Base-by-base conservation (phyloP, 192 early-diverging fungal species). In the Irineochytrium annulatum region DNA sequence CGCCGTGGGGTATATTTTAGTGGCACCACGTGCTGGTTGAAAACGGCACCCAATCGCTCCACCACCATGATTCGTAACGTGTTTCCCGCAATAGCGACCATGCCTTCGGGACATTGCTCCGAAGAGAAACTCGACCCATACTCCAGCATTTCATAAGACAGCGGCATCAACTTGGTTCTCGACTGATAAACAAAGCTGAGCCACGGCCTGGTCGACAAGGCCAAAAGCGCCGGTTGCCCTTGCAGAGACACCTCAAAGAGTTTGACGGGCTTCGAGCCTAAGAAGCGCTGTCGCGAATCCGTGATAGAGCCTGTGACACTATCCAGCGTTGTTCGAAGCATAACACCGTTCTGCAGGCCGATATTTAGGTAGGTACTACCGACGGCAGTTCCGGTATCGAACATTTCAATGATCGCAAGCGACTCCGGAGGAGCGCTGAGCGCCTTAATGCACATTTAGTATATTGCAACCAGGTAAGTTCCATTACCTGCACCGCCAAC, bases 201-300 rank as follows among this genome's bases (percentile, higher is more conserved):
- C 95, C 95, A 99, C 17, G 95, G 91, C 43, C 93, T 77, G 20
- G 83, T 83, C 4, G 87, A 86, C 27, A 99, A 67, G 8, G 91
- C 91, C 45, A 98, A 69, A 3, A 97, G 85, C 2, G 88, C 91
- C 13, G 83, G 80, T 16, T 68, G 60, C 37, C 87, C 88, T 37
- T 81, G 78, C 4, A 93, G 80, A 33, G 60, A 70, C 27, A 91
- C 76, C 28, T 74, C 69, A 57, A 90, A 89, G 31, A 99, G 77
- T 55, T 86, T 91, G 34, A 94, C 91, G 0, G 88, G 71, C n/a
- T 82, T 77, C 11, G 92, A 76, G 6, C 95, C 97, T 29, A 98
- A 69, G 51, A 97, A 90, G 20, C 93, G 79, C 52, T 85, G 80
- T 3, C 95, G 83, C 14, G 90, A 80, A 41, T 92, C 91, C 13